phyloP scores from a whole-genome alignment of 2,329 filamentous ascomycete genomes.

The Scopulariopsis brevicaulis region DNA sequence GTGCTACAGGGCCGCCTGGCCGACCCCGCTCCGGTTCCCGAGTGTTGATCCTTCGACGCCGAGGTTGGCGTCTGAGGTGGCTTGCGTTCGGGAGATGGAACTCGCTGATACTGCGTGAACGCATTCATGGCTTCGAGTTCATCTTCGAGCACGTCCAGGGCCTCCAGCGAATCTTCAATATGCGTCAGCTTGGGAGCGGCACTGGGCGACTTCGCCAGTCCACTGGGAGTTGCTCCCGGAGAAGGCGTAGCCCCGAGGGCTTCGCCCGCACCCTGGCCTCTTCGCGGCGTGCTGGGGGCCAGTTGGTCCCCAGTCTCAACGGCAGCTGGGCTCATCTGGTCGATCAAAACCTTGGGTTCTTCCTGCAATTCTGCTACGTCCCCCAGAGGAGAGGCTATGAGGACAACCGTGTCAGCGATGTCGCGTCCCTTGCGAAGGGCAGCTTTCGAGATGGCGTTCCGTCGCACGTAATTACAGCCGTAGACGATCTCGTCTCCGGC shows the following conservation, averaged over 20 bases:
- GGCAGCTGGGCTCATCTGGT: not conserved
- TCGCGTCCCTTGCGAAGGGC: conserved; percentile 1
- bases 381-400: conserved; percentile 3
- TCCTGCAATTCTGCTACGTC: not conserved
- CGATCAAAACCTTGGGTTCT: conserved; percentile 2
- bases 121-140: conserved; percentile 41
- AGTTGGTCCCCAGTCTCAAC: not conserved
- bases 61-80: not conserved
- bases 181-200: not conserved
- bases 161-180: conserved; percentile 54
- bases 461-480: conserved; percentile 3
- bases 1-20: conserved; percentile 18
- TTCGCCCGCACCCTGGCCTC: not conserved
- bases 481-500: not conserved
- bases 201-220: conserved; percentile 2
- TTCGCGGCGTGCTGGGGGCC: not conserved
- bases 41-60: not conserved
- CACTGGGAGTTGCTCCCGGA: not conserved
- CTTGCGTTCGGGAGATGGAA: conserved; percentile 16
- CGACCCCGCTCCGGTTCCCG: not conserved
- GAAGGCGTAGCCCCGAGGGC: not conserved
- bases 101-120: conserved; percentile 21
- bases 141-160: conserved; percentile 50
- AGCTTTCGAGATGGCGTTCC: conserved; percentile 2
- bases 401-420: conserved; percentile 3